These are phyloP conservation scores for Blastobotrys parvus DNA, from an alignment of 805 yeast genomes.

Conservation along the genomic window DNA sequence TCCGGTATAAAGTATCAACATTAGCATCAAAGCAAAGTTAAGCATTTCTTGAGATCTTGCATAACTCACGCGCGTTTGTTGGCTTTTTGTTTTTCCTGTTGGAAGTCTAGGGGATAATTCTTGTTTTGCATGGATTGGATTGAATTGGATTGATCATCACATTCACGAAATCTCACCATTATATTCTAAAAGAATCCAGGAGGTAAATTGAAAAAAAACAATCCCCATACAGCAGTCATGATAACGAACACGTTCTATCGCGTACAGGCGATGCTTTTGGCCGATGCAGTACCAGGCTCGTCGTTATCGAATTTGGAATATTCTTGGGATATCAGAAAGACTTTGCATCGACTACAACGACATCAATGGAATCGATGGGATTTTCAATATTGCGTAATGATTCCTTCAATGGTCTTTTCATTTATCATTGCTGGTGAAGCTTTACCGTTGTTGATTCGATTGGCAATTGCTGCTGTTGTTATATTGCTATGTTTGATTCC, in stretches of 20 bases:
- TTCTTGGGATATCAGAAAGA: slow-evolving; percentile 27
- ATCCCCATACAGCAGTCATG: background rate
- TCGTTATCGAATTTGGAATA: slow-evolving; percentile 24
- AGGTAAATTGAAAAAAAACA: too few species aligned
- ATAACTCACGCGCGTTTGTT: background rate
- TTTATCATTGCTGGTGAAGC: slow-evolving; percentile 28
- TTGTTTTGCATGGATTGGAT: too few species aligned
- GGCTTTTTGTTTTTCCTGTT: background rate
- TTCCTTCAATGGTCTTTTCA: slow-evolving; percentile 42
- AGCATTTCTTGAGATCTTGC: too few species aligned
- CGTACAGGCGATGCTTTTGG: slow-evolving; percentile 9
- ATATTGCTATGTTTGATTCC: slow-evolving; percentile 54
- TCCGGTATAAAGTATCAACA: too few species aligned
- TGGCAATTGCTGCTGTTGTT: slow-evolving; percentile 34
- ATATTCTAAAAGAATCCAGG: background rate
- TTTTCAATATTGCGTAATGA: slow-evolving; percentile 40
- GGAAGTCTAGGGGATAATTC: background rate
- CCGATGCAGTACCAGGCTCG: slow-evolving; percentile 30
- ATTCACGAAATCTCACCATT: background rate
- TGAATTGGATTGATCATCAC: too few species aligned
- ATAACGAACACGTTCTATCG: background rate
- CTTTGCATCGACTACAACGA: slow-evolving; percentile 24
- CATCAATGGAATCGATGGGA: slow-evolving; percentile 36
- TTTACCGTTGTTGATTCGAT: slow-evolving; percentile 26
- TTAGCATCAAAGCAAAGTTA: too few species aligned